Percentiles rank a stretch among this genome's conserved stretches.
phyloP scores from a whole-genome alignment of 352 stramenopile species.

The Phytophthora sp. region DNA sequence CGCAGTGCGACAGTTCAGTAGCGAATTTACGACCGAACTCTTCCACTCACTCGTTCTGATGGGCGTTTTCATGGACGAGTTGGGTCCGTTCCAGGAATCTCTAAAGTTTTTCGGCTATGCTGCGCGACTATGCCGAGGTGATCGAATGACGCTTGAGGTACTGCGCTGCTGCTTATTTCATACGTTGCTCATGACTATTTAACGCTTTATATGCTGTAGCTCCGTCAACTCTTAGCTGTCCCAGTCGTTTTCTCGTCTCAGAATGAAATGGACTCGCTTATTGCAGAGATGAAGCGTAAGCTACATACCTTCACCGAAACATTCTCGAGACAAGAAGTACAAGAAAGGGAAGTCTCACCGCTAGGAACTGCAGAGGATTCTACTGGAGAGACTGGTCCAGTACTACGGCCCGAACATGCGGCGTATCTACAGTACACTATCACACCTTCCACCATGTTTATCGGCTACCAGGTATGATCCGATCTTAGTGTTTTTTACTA shows the following conservation, averaged over 20 bases:
- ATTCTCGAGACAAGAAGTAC: not conserved
- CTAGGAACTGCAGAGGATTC: constrained; percentile 11
- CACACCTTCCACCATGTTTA: constrained; percentile 70
- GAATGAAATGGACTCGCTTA: constrained; percentile 30
- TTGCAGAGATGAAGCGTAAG: constrained; percentile 18
- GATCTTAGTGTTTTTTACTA: not conserved
- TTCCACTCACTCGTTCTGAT: constrained; percentile 58
- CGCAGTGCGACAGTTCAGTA: constrained; percentile 35
- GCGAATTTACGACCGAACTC: constrained; percentile 49
- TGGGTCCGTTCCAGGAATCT: constrained; percentile 55
- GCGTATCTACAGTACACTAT: constrained; percentile 64
- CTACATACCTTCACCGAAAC: constrained; percentile 9
- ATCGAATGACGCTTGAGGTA: constrained; percentile 50
- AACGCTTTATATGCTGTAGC: constrained; percentile 8
- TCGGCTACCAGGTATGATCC: constrained; percentile 60
- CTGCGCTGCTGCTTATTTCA: too few species aligned
- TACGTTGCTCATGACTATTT: not conserved
- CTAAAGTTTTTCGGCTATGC: constrained; percentile 49
- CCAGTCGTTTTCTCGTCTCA: constrained; percentile 40
- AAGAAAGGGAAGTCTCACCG: constrained; percentile 32
- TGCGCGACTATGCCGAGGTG: constrained; percentile 39
- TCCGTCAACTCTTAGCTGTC: constrained; percentile 37
- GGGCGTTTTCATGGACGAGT: constrained; percentile 71
- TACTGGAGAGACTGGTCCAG: not conserved
- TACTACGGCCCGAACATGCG: constrained; percentile 39